Conservation (phyloP, 2,329 filamentous ascomycete species). For the Monilinia fructigena region DNA sequence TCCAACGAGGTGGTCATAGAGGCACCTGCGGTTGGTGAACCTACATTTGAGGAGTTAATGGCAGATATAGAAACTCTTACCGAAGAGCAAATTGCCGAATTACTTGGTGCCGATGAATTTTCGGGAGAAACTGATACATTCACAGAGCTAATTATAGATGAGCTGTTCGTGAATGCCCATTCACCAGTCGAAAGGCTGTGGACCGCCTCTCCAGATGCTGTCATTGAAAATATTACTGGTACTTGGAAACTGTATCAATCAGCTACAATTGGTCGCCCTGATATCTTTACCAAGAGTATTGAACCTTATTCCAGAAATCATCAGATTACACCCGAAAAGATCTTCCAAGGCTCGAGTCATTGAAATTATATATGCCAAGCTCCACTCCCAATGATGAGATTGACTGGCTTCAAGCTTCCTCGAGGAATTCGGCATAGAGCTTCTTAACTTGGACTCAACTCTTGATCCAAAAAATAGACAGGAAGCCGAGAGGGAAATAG, state of each 20-base stretch:
- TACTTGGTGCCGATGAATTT: neutral
- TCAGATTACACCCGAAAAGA: neutral
- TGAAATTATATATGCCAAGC: neutral
- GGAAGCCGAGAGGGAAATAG: constrained; percentile 22
- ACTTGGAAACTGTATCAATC: neutral
- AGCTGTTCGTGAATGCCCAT: neutral
- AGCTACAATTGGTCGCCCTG: too few relatives aligned
- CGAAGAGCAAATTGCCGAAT: constrained; percentile 4
- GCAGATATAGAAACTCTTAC: constrained; percentile 9
- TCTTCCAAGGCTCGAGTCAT: constrained; percentile 8
- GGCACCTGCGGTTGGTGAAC: neutral
- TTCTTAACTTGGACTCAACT: constrained; percentile 22
- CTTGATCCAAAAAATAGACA: constrained; percentile 31
- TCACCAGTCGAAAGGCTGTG: neutral
- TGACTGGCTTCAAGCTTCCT: constrained; percentile 20
- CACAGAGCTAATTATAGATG: neutral
- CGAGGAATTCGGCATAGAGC: neutral
- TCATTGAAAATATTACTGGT: neutral
- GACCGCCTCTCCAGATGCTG: neutral
- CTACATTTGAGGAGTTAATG: constrained; percentile 9
- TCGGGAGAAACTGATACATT: too few relatives aligned
- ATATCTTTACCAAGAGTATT: constrained; percentile 12
- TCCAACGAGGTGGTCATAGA: neutral
- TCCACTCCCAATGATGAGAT: neutral
- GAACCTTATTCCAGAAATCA: neutral